Evolutionary conservation across 169 alveolate genomes (phyloP).

Genomic region (Babesia sp.): DNA sequence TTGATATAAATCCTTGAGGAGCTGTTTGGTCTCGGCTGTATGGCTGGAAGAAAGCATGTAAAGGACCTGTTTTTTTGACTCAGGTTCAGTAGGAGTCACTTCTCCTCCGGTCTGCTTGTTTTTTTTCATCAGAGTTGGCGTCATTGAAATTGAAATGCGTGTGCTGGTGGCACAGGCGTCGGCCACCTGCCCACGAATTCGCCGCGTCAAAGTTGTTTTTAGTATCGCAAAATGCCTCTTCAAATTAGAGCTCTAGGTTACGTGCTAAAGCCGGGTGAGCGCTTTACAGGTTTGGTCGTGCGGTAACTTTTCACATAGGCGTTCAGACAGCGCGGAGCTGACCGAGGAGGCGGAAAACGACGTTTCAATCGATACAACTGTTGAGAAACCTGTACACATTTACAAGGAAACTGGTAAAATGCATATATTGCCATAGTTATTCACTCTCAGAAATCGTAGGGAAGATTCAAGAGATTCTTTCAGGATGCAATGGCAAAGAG

Average conservation of each 20-base stretch:
- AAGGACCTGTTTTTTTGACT: slow-evolving; percentile 47
- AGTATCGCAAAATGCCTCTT: slow-evolving; percentile 55
- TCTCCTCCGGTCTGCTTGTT: slow-evolving; percentile 9
- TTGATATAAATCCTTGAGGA: slow-evolving; percentile 46
- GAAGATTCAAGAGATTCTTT: slow-evolving; percentile 26
- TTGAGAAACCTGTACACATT: background rate
- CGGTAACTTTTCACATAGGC: background rate
- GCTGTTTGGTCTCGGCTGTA: slow-evolving; percentile 40
- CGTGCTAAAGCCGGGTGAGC: slow-evolving; percentile 58
- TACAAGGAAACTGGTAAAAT: slow-evolving; percentile 6
- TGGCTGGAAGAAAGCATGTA: slow-evolving; percentile 50
- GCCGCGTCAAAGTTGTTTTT: slow-evolving; percentile 7
- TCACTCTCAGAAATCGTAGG: slow-evolving; percentile 1
- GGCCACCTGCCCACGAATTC: slow-evolving; percentile 11
- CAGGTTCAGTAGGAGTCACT: slow-evolving; percentile 40
- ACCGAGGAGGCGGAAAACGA: slow-evolving; percentile 2
- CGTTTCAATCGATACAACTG: slow-evolving; percentile 10
- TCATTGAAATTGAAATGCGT: background rate
- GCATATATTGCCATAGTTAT: background rate
- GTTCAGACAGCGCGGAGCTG: slow-evolving; percentile 22
- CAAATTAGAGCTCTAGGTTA: slow-evolving; percentile 51
- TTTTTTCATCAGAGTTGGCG: slow-evolving; percentile 1
- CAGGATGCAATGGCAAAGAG: slow-evolving; percentile 10
- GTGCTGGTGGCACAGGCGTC: background rate
- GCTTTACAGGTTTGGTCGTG: slow-evolving; percentile 27